phyloP scores from a whole-genome alignment of 441 rosid species.

The Gossypium schwendimanii region DNA sequence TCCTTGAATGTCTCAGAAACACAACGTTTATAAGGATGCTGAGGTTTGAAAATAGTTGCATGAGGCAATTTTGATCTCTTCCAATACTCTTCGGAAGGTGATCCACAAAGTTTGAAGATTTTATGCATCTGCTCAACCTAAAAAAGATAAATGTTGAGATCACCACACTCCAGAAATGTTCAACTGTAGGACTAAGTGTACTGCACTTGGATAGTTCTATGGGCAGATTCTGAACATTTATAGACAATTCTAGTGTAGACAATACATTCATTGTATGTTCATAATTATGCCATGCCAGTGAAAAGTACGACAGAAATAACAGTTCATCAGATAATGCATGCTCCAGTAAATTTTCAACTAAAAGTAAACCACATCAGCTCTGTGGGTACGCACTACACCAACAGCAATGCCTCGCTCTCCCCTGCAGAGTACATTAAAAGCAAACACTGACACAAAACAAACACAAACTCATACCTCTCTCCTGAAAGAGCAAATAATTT shows the following conservation, averaged over 20 bases:
- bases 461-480: not conserved
- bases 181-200: not conserved
- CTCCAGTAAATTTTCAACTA: not conserved
- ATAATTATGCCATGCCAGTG: not conserved
- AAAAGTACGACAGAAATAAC: not conserved
- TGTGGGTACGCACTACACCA: not conserved
- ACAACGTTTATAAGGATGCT: constrained; percentile 66
- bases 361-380: not conserved
- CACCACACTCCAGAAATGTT: not conserved
- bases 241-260: not conserved
- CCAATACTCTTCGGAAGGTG: constrained; percentile 95
- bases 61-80: constrained; percentile 73
- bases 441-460: not conserved
- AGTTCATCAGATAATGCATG: not conserved
- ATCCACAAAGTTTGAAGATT: constrained; percentile 93
- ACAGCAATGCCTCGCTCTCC: not conserved
- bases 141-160: not conserved
- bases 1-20: constrained; percentile 69
- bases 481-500: not conserved
- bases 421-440: not conserved
- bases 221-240: not conserved
- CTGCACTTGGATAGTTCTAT: not conserved
- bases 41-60: constrained; percentile 83
- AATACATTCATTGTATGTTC: not conserved
- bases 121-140: constrained; percentile 82